These are phyloP conservation scores for Coemansia reversa DNA, from an alignment of 192 early-diverging fungal species.

Conservation along the genomic window DNA sequence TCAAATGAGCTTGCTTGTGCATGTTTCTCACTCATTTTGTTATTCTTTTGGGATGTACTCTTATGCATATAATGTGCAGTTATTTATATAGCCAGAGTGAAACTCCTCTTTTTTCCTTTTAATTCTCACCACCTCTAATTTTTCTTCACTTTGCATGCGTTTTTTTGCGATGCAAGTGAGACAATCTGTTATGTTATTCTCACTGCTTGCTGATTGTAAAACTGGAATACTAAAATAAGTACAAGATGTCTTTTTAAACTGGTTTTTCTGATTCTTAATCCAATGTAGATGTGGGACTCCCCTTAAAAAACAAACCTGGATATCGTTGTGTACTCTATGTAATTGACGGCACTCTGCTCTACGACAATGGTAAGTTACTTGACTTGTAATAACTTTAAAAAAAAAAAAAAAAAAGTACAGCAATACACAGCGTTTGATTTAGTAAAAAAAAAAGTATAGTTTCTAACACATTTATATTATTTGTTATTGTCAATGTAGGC, in stretches of 20 bases:
- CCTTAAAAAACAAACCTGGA: slow-evolving; percentile 43
- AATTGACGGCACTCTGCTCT: slow-evolving; percentile 41
- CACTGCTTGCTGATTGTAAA: neutral
- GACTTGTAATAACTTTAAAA: neutral
- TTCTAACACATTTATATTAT: neutral
- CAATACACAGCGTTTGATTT: neutral
- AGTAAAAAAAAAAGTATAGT: neutral
- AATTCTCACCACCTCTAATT: too few relatives aligned
- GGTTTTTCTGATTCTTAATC: slow-evolving; percentile 11
- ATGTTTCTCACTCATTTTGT: neutral
- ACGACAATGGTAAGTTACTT: slow-evolving; percentile 43
- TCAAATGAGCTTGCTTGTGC: neutral
- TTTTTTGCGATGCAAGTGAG: neutral
- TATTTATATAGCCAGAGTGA: neutral
- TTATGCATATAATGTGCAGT: neutral
- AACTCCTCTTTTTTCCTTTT: neutral
- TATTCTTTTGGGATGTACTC: neutral
- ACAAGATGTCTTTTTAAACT: neutral
- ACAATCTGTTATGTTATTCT: neutral
- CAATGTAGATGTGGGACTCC: slow-evolving; percentile 45
- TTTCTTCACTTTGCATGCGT: neutral
- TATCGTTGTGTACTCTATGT: slow-evolving; percentile 47
- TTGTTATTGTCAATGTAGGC: slow-evolving; percentile 10
- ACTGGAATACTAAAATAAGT: neutral
- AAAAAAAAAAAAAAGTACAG: neutral